Conservation (phyloP, 805 yeast genomes). For the Scheffersomyces lignosus region DNA sequence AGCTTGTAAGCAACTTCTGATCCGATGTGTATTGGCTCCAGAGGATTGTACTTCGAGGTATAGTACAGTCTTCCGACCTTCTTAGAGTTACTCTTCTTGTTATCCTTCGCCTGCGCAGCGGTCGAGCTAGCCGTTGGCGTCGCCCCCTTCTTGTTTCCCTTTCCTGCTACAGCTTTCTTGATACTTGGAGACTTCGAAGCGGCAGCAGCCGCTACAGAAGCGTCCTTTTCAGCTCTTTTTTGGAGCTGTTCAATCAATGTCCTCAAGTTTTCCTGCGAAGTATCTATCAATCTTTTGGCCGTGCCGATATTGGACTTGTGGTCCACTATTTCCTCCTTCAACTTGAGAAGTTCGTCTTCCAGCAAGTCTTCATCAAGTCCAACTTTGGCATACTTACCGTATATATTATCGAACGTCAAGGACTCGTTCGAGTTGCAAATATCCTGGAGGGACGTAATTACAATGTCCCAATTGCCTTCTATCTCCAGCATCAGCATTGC, state of each 20-base stretch:
- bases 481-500: constrained; percentile 25
- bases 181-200: constrained; percentile 7
- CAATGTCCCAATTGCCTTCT: constrained; percentile 70
- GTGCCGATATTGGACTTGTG: constrained; percentile 63
- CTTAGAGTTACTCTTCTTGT: constrained; percentile 13
- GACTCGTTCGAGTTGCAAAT: constrained; percentile 62
- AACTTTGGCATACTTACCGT: constrained; percentile 20
- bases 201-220: constrained; percentile 3
- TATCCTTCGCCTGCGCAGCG: background rate
- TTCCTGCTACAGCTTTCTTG: constrained; percentile 10
- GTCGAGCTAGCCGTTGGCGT: background rate
- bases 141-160: constrained; percentile 6
- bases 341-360: constrained; percentile 39
- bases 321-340: constrained; percentile 42
- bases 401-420: constrained; percentile 46
- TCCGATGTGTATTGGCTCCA: constrained; percentile 59
- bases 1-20: constrained; percentile 88
- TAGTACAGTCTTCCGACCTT: constrained; percentile 47
- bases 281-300: constrained; percentile 37
- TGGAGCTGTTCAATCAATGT: constrained; percentile 38
- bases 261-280: constrained; percentile 48
- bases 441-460: constrained; percentile 66
- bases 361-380: constrained; percentile 28
- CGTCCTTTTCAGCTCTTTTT: constrained; percentile 13
- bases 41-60: constrained; percentile 59